phyloP scores from a whole-genome alignment of 768 basidiomycete genomes.

The Phylloporus sp. region DNA sequence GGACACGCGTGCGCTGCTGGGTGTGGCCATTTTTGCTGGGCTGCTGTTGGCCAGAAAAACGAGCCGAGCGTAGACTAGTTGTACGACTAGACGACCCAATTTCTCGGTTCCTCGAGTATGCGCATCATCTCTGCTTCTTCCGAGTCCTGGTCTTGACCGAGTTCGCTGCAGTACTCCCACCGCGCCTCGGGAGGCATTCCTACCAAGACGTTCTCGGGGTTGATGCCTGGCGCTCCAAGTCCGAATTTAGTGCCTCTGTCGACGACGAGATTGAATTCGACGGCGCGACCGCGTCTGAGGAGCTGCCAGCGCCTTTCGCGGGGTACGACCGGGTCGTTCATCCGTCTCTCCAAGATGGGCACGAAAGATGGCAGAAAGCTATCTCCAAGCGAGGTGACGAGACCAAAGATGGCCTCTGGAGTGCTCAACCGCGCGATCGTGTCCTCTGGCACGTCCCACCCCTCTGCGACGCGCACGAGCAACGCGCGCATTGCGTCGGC shows the following conservation, averaged over 20 bases:
- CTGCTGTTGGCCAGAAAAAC: conserved; percentile 25
- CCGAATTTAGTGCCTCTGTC: conserved; percentile 69
- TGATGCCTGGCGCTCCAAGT: conserved; percentile 52
- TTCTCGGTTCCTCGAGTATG: conserved; percentile 35
- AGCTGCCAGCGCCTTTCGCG: conserved; percentile 46
- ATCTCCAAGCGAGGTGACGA: conserved; percentile 39
- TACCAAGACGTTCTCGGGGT: conserved; percentile 63
- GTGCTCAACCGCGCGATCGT: conserved; percentile 14
- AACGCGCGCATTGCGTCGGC: conserved; percentile 25
- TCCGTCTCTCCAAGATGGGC: conserved; percentile 38
- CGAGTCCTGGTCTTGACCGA: conserved; percentile 45
- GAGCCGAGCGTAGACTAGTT: background rate
- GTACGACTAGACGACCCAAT: conserved; percentile 14
- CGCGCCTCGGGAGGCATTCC: conserved; percentile 59
- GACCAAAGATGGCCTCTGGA: conserved; percentile 39
- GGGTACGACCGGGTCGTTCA: conserved; percentile 23
- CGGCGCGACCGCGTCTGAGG: conserved; percentile 46
- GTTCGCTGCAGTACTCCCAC: conserved; percentile 63
- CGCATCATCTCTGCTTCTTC: conserved; percentile 48
- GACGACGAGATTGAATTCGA: conserved; percentile 62
- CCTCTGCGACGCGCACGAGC: conserved; percentile 6
- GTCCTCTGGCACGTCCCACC: background rate
- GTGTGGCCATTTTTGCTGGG: conserved; percentile 82
- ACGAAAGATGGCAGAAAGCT: conserved; percentile 46
- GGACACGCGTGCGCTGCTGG: conserved; percentile 75